Conservation (phyloP, 176 grass and related monocot species). For the Zea mays region DNA sequence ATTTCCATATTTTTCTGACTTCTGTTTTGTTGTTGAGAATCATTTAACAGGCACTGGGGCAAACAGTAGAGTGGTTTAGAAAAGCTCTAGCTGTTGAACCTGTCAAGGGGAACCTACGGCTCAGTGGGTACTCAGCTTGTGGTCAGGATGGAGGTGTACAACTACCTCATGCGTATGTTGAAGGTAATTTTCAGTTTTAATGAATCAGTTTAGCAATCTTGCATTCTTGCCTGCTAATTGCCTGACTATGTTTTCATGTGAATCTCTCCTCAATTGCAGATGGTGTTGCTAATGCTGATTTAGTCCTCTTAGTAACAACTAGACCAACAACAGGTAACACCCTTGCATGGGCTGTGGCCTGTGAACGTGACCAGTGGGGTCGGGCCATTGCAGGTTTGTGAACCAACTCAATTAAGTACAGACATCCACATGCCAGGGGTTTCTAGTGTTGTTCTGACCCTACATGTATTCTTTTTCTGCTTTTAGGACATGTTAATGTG, state of each 20-base stretch:
- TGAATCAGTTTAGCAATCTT: neutral
- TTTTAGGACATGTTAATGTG: slow-evolving; percentile 93
- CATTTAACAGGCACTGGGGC: slow-evolving; percentile 72
- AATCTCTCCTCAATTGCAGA: slow-evolving; percentile 48
- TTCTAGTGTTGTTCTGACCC: slow-evolving; percentile 15
- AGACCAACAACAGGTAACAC: slow-evolving; percentile 98
- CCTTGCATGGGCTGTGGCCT: slow-evolving; percentile 98
- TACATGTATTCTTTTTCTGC: neutral
- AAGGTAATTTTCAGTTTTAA: slow-evolving; percentile 56
- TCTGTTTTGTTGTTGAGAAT: slow-evolving; percentile 33
- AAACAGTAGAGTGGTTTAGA: slow-evolving; percentile 96
- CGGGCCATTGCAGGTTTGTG: slow-evolving; percentile 91
- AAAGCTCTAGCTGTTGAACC: slow-evolving; percentile 98
- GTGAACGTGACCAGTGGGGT: slow-evolving; percentile 98
- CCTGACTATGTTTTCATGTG: slow-evolving; percentile 24
- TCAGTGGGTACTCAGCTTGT: slow-evolving; percentile 99
- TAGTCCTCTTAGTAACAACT: slow-evolving; percentile 98
- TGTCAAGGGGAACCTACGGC: slow-evolving; percentile 90
- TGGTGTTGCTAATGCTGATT: slow-evolving; percentile 87
- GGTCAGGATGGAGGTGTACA: slow-evolving; percentile 98
- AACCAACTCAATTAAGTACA: neutral
- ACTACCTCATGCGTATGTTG: slow-evolving; percentile 87
- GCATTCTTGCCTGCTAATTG: slow-evolving; percentile 1
- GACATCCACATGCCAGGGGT: neutral
- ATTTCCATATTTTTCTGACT: neutral